These are phyloP conservation scores for Novakomyces olei DNA, from an alignment of 805 yeast species.

Conservation along the genomic window DNA sequence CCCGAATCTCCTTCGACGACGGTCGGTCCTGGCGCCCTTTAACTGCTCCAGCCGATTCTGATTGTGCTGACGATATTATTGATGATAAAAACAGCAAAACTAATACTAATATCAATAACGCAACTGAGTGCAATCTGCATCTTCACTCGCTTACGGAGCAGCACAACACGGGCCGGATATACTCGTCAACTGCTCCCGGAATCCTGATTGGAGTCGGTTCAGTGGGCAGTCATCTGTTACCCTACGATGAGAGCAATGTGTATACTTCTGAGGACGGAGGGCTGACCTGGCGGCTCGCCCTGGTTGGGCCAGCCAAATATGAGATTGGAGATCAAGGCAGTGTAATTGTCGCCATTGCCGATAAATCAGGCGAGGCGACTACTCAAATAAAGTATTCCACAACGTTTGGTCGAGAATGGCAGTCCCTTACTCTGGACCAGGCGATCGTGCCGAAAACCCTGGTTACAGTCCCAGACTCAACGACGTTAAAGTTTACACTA, in stretches of 20 bases:
- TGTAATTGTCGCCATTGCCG: slow-evolving; percentile 32
- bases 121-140: slow-evolving; percentile 15
- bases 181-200: slow-evolving; percentile 24
- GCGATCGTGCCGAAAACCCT: slow-evolving; percentile 13
- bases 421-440: slow-evolving; percentile 24
- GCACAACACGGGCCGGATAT: slow-evolving; percentile 15
- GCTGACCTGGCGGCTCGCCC: slow-evolving; percentile 36
- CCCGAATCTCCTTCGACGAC: slow-evolving; percentile 19
- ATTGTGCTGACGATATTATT: not conserved
- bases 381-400: slow-evolving; percentile 30
- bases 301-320: slow-evolving; percentile 30
- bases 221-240: slow-evolving; percentile 13
- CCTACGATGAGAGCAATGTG: slow-evolving; percentile 21
- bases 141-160: slow-evolving; percentile 18
- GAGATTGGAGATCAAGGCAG: slow-evolving; percentile 65
- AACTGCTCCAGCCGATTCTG: slow-evolving; percentile 10
- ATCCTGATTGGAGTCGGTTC: slow-evolving; percentile 24
- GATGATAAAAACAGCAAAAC: not conserved
- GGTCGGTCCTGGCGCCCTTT: slow-evolving; percentile 18
- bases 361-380: slow-evolving; percentile 18
- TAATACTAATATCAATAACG: slow-evolving; percentile 14
- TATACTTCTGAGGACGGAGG: slow-evolving; percentile 64
- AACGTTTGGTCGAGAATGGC: slow-evolving; percentile 58
- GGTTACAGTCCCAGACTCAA: slow-evolving; percentile 46
- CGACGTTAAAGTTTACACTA: slow-evolving; percentile 35